These are phyloP conservation scores for Aspergillus unguis DNA, from an alignment of 2,329 filamentous ascomycete species.

Conservation along the genomic window DNA sequence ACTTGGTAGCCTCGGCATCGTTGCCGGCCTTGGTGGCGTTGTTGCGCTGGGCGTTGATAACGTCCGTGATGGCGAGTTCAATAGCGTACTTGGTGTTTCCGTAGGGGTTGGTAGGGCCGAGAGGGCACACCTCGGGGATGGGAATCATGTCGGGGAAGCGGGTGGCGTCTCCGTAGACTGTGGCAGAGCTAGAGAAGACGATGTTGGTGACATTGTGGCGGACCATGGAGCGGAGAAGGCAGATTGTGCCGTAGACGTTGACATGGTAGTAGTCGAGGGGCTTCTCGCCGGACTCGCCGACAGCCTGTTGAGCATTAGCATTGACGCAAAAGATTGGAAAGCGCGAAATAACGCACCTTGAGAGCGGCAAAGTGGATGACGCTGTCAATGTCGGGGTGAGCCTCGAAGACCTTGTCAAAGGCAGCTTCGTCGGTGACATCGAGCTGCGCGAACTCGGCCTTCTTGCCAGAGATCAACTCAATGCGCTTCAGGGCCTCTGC, in stretches of 20 bases:
- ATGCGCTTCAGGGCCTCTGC: conserved; percentile 89
- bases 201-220: conserved; percentile 92
- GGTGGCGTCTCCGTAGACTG: conserved; percentile 96
- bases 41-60: conserved; percentile 80
- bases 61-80: conserved; percentile 87
- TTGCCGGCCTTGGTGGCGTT: conserved; percentile 78
- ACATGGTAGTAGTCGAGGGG: conserved; percentile 97
- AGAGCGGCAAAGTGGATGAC: conserved; percentile 98
- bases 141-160: conserved; percentile 97
- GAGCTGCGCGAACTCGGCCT: conserved; percentile 76
- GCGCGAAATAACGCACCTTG: conserved; percentile 61
- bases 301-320: conserved; percentile 58
- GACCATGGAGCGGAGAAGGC: conserved; percentile 81
- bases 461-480: conserved; percentile 86
- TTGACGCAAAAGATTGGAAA: neutral
- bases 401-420: conserved; percentile 81
- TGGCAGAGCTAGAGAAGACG: conserved; percentile 97
- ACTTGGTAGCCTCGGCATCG: conserved; percentile 65
- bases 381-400: conserved; percentile 90
- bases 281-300: conserved; percentile 90
- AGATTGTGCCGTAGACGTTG: conserved; percentile 90
- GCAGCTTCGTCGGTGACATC: conserved; percentile 84
- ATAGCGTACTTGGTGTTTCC: conserved; percentile 93
- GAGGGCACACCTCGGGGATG: conserved; percentile 94
- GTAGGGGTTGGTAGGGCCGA: conserved; percentile 95